A percentile compares a stretch with the other conserved stretches of the same genome.
Evolutionary conservation across 331 rosid species (phyloP).

Genomic region (Ulmus americana): DNA sequence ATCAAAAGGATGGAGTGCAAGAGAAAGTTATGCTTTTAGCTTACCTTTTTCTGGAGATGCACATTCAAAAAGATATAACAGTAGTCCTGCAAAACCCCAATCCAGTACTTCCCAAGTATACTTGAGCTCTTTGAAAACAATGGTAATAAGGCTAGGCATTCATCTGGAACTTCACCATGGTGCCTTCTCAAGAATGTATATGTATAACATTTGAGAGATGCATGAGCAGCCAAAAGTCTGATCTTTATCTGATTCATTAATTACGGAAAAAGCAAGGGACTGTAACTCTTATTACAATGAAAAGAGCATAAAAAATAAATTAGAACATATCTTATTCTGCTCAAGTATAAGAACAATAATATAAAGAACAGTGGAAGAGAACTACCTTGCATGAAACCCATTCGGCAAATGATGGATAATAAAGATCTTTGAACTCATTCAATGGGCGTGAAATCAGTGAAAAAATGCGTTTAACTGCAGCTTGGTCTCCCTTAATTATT

Average conservation of each 20-base stretch:
- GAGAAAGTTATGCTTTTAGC: conserved; percentile 20
- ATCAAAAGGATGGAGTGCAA: conserved; percentile 13
- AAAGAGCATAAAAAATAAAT: conserved; percentile 8
- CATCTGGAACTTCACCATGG: conserved; percentile 57
- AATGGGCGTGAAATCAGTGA: conserved; percentile 81
- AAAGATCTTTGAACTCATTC: conserved; percentile 78
- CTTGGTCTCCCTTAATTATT: conserved; percentile 87
- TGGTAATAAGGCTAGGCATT: conserved; percentile 71
- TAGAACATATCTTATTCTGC: background rate
- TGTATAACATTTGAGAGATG: conserved; percentile 89
- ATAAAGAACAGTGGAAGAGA: conserved; percentile 3
- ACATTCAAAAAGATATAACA: conserved; percentile 58
- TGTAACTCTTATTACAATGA: conserved; percentile 4
- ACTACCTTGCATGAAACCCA: conserved; percentile 94
- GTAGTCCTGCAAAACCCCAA: conserved; percentile 69
- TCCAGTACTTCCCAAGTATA: conserved; percentile 81
- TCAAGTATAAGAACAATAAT: background rate
- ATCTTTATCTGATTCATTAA: conserved; percentile 60
- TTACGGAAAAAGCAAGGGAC: background rate
- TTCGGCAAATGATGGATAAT: conserved; percentile 96
- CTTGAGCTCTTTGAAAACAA: conserved; percentile 78
- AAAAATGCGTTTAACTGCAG: conserved; percentile 80
- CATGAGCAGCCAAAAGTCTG: conserved; percentile 95
- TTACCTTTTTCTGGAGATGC: conserved; percentile 65
- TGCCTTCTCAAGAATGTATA: conserved; percentile 79